Evolutionary conservation across 768 basidiomycete species (phyloP), one percentile per base, ranked within the genome.

Genomic region (Inosperma sp.): DNA sequence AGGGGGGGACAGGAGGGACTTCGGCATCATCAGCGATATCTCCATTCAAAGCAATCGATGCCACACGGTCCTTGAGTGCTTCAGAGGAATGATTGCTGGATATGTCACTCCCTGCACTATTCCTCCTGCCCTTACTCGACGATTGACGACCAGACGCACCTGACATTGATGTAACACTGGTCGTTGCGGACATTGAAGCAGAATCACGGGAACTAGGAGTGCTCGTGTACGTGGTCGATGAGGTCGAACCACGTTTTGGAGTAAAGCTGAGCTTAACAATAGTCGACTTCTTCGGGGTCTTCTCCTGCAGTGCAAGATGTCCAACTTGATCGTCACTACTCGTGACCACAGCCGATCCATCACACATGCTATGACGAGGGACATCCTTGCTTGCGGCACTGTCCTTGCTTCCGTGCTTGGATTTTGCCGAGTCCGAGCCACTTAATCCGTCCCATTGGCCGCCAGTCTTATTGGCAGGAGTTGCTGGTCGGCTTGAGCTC

Each of bases 1-100:
- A 72, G 30, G 93, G 93, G 29, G 93, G 93, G 3, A 95, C 92
- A 22, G 93, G 93, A 14, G 93, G 93, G n/a, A 96, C 93, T 50
- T 71, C 61, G 52, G 72, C 70, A 57, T 81, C 81, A 51, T 88
- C 86, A 35, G 70, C 65, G 35, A 68, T 67, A 54, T 92, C 88
- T 42, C 74, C 78, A 56, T 76, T 79, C 44, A 70, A 69, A 39
- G 78, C 80, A 49, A 84, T 73, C 19, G 75, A 80, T 45, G 81
- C 80, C 36, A 76, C 80, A 39, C 87, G 83, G 60, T 90, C 88
- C 56, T 83, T 86, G 54, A 82, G 69, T 22, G 72, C 79, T 60
- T 91, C 90, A 44, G 77, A 72, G 2, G 88, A 86, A 55, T 88
- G 83, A 22, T 81, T 73, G 55, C 81, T 86, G 3, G 88, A 89